Percentiles rank a stretch among this genome's conserved stretches.
Conservation (phyloP, 2,329 filamentous ascomycete genomes). For the Pyrenochaeta sp. region DNA sequence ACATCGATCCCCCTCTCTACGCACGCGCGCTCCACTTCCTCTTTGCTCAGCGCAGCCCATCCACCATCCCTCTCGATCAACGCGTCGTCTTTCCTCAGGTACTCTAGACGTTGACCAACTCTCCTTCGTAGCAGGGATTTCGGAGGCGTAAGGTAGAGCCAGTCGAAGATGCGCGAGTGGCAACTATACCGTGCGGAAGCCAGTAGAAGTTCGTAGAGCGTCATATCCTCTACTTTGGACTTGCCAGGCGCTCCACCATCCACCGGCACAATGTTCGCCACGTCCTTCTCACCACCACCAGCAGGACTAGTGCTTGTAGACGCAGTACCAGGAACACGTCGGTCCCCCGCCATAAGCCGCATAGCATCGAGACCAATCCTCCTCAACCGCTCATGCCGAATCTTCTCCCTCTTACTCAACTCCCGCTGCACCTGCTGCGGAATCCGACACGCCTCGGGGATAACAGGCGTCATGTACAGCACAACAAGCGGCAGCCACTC, state of each 20-base stretch:
- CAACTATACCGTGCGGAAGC: constrained; percentile 31
- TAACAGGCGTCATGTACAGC: constrained; percentile 72
- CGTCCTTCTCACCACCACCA: not conserved
- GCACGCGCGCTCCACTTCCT: constrained; percentile 75
- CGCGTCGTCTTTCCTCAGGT: constrained; percentile 74
- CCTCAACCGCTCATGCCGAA: constrained; percentile 27
- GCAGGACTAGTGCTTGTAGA: not conserved
- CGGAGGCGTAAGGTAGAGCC: constrained; percentile 52
- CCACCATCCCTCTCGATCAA: constrained; percentile 73
- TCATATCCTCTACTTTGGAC: constrained; percentile 14
- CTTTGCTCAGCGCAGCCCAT: constrained; percentile 63
- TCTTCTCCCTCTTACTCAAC: constrained; percentile 60
- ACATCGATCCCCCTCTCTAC: constrained; percentile 59
- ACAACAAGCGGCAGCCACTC: constrained; percentile 88
- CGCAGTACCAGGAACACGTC: constrained; percentile 8
- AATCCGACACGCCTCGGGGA: constrained; percentile 84
- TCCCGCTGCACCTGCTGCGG: constrained; percentile 75
- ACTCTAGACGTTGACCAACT: constrained; percentile 65
- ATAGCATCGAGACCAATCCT: constrained; percentile 26
- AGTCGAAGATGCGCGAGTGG: constrained; percentile 46
- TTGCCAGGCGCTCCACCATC: constrained; percentile 1
- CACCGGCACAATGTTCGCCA: constrained; percentile 1
- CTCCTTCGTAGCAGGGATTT: constrained; percentile 63
- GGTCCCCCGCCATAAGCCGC: constrained; percentile 22
- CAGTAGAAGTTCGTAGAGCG: constrained; percentile 27